Percentiles rank a stretch among this genome's conserved stretches.
Conservation (phyloP, 2,329 filamentous ascomycete species). For the Alternaria ethzedia region DNA sequence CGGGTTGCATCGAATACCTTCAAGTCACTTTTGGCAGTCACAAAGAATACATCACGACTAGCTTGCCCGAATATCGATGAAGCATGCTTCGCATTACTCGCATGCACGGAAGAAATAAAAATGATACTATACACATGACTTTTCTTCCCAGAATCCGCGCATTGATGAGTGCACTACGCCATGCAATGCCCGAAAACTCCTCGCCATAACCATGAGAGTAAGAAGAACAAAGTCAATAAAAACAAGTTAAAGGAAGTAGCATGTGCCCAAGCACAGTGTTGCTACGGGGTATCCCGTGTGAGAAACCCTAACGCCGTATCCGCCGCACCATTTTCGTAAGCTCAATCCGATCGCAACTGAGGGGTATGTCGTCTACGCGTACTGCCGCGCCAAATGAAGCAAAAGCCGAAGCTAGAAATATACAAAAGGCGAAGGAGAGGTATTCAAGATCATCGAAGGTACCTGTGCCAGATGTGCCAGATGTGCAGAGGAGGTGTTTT, state of each 20-base stretch:
- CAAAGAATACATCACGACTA: background rate
- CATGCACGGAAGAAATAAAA: conserved; percentile 9
- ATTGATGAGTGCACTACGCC: conserved; percentile 23
- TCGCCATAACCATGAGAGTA: conserved; percentile 29
- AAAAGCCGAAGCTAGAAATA: conserved; percentile 30
- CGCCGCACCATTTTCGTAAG: conserved; percentile 24
- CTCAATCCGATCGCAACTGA: conserved; percentile 22
- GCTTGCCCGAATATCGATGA: background rate
- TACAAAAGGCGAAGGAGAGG: conserved; percentile 25
- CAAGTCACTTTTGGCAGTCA: background rate
- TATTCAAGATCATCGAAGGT: conserved; percentile 5
- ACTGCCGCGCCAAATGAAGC: conserved; percentile 29
- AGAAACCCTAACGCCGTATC: conserved; percentile 35
- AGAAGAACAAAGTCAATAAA: conserved; percentile 26
- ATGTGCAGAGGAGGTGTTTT: background rate
- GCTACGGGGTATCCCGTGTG: conserved; percentile 38
- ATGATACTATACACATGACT: conserved; percentile 35
- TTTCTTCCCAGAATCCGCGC: conserved; percentile 23
- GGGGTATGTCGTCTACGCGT: conserved; percentile 27
- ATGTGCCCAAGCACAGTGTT: conserved; percentile 23
- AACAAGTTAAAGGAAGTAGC: conserved; percentile 27
- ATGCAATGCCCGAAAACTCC: conserved; percentile 41
- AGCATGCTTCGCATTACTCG: conserved; percentile 11
- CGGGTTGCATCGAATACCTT: background rate
- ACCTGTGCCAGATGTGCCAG: conserved; percentile 5